Evolutionary conservation across 2,329 filamentous ascomycete species (phyloP), one percentile per base, ranked within the genome.

Genomic region (Alternaria ventricosa): DNA sequence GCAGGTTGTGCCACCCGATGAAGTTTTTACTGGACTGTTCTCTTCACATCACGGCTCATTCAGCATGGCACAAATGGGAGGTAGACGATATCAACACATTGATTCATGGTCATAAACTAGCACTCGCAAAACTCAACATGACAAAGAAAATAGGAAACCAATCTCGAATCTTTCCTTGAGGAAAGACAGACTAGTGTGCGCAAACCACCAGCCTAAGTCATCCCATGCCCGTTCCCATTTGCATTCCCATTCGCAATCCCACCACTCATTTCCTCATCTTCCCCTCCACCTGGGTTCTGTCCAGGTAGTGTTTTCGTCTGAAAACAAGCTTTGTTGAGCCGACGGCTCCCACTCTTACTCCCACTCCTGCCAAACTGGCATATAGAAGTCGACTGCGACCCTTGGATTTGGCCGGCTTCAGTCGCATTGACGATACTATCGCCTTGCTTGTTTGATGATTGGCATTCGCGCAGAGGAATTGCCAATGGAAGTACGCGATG

Each of bases 381-480:
- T 13, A 45, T 20, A 5, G 15, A 23, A 8, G 6, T n/a, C 9
- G 23, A 12, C 5, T 10, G 12, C 4, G 18, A 13, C 1, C 13
- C 36, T 30, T n/a, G n/a, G 8, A 20, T 28, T 4, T 23, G n/a
- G n/a, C 28, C 64, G 12, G 67, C 58, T 30, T 70, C 58, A 51
- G 67, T 66, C 6, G 56, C 60, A 33, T 72, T 67, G 2, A 64
- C 61, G 9, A 65, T 62, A 12, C 43, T 60, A 55, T 69, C 63
- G 27, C 69, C 72, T 68, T 75, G 65, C 58, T 72, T 71, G 43
- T 67, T 65, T 36, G 72, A 61, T 67, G 64, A 74, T 55, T 73
- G 71, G 20, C 65, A 68, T 50, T 71, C 54, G 49, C 67, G 67
- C 10, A 71, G 63, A 50, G 58, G 59, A 13, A 51, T 63, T 2